Conservation (phyloP, 495 filamentous ascomycete genomes). For the Penicillium antarcticum region DNA sequence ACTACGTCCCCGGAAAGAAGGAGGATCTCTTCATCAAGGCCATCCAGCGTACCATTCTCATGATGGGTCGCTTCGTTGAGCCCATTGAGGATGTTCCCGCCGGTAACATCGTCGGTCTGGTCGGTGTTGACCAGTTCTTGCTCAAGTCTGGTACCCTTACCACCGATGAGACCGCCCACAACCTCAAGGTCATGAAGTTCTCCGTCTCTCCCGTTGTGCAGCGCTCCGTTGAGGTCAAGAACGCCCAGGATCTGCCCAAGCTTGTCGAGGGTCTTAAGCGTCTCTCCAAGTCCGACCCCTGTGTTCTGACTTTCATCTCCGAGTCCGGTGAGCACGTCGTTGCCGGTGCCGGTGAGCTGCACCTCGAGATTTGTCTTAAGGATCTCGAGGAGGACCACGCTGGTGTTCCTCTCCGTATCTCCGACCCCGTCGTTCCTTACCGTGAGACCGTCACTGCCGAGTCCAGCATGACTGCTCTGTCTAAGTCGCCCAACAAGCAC, state of each 20-base stretch:
- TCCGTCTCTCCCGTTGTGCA: slow-evolving; percentile 98
- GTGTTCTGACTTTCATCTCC: slow-evolving; percentile 84
- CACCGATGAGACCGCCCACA: slow-evolving; percentile 96
- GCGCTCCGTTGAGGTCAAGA: slow-evolving; percentile 99
- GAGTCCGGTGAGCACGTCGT: slow-evolving; percentile 98
- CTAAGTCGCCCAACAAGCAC: slow-evolving; percentile 99
- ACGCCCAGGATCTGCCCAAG: slow-evolving; percentile 99
- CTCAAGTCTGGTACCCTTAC: slow-evolving; percentile 99
- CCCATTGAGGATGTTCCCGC: slow-evolving; percentile 98
- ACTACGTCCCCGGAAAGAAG: slow-evolving; percentile 97
- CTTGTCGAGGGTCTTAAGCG: slow-evolving; percentile 99
- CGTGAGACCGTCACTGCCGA: slow-evolving; percentile 84
- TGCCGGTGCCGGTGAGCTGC: slow-evolving; percentile 97
- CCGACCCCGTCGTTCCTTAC: slow-evolving; percentile 95
- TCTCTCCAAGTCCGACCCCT: slow-evolving; percentile 99
- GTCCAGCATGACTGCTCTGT: slow-evolving; percentile 93
- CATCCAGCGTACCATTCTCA: slow-evolving; percentile 98
- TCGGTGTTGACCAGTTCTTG: slow-evolving; percentile 99
- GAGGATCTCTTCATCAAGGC: slow-evolving; percentile 99
- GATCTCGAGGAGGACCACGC: slow-evolving; percentile 99
- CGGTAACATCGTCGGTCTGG: slow-evolving; percentile 98
- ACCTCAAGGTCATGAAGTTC: slow-evolving; percentile 99
- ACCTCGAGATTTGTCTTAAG: slow-evolving; percentile 99
- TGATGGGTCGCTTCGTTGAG: slow-evolving; percentile 99
- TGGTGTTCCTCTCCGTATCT: slow-evolving; percentile 92